Conservation (phyloP, 2,329 filamentous ascomycete genomes). For the Talaromyces verruculosus region DNA sequence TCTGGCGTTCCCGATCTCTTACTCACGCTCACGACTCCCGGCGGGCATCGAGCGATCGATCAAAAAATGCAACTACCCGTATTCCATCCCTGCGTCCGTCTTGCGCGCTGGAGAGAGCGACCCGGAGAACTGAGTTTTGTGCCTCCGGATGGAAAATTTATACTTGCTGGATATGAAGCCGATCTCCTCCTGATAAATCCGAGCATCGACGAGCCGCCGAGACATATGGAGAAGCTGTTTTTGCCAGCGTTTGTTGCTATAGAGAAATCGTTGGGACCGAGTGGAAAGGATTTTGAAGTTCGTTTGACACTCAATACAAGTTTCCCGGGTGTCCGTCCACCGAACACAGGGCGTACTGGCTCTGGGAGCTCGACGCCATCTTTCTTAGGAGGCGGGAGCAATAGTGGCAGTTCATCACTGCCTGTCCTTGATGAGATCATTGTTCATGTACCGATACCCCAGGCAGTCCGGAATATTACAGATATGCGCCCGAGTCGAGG, state of each 20-base stretch:
- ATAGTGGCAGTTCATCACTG: slow-evolving; percentile 59
- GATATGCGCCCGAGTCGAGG: slow-evolving; percentile 79
- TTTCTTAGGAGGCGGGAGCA: slow-evolving; percentile 47
- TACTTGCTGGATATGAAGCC: slow-evolving; percentile 90
- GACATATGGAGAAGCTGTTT: slow-evolving; percentile 64
- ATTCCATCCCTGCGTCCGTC: slow-evolving; percentile 90
- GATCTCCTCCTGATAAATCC: slow-evolving; percentile 75
- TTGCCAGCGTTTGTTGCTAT: slow-evolving; percentile 81
- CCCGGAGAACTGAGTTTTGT: slow-evolving; percentile 94
- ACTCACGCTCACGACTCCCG: slow-evolving; percentile 74
- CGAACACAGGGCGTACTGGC: slow-evolving; percentile 34
- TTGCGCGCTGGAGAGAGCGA: slow-evolving; percentile 84
- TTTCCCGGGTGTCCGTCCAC: slow-evolving; percentile 55
- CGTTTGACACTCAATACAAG: slow-evolving; percentile 69
- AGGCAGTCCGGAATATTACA: slow-evolving; percentile 75
- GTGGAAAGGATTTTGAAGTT: slow-evolving; percentile 85
- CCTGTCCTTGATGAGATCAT: slow-evolving; percentile 72
- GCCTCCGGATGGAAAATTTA: slow-evolving; percentile 90
- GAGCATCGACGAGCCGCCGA: slow-evolving; percentile 56
- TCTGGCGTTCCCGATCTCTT: slow-evolving; percentile 91
- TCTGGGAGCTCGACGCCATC: slow-evolving; percentile 52
- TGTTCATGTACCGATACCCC: slow-evolving; percentile 75
- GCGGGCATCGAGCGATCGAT: slow-evolving; percentile 72
- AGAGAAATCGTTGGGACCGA: slow-evolving; percentile 71
- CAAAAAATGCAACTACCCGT: slow-evolving; percentile 82